A percentile compares a stretch with the other conserved stretches of the same genome.
Conservation (phyloP, 768 basidiomycete genomes). For the Calocera cornea region DNA sequence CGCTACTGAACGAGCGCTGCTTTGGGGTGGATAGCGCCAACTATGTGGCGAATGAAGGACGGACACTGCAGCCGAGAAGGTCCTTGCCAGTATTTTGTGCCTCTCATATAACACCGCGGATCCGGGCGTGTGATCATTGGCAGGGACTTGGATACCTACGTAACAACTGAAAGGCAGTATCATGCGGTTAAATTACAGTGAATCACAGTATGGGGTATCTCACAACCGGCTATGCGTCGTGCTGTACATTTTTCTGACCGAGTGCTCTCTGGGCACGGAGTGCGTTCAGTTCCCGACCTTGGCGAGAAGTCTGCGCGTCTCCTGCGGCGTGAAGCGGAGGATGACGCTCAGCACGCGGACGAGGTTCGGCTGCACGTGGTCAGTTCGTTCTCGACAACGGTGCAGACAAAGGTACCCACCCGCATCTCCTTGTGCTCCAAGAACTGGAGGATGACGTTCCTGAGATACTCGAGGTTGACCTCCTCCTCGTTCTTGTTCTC, state of each 20-base stretch:
- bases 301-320: conserved; percentile 74
- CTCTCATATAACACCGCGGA: no score
- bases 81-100: no score
- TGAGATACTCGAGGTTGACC: conserved; percentile 85
- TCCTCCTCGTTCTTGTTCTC: conserved; percentile 59
- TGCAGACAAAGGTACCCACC: conserved; percentile 35
- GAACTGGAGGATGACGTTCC: conserved; percentile 94
- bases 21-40: no score
- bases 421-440: conserved; percentile 98
- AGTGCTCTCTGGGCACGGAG: background rate
- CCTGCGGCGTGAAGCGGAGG: conserved; percentile 86
- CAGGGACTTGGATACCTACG: no score
- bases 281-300: conserved; percentile 38
- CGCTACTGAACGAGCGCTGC: no score
- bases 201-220: background rate
- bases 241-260: background rate
- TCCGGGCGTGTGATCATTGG: no score
- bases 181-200: no score
- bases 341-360: conserved; percentile 86
- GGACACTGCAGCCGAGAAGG: no score
- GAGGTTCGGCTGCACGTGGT: conserved; percentile 56
- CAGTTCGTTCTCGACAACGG: conserved; percentile 8
- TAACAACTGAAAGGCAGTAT: no score
- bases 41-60: no score
- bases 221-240: background rate